Percentiles rank a stretch among this genome's conserved stretches.
Evolutionary conservation across 1,139 yeast species (phyloP).

Genomic region (Eremothecium gossypii): DNA sequence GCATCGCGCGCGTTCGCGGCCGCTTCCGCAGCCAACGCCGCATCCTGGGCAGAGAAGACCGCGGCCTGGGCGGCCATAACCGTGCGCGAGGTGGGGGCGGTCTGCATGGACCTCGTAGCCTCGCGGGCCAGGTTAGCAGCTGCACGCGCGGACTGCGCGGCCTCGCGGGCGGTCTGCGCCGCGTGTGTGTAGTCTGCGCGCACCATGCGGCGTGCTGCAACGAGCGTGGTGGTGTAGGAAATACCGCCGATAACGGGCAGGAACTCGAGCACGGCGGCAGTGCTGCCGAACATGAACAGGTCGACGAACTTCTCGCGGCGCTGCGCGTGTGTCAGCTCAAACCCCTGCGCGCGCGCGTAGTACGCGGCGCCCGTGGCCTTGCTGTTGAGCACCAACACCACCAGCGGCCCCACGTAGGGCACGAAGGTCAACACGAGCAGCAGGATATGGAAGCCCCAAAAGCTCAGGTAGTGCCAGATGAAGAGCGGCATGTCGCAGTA

Average conservation of each 20-base stretch:
- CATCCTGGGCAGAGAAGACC: background rate
- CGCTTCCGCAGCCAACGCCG: no score
- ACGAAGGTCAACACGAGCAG: background rate
- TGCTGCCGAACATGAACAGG: conserved; percentile 3
- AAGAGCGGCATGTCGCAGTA: background rate
- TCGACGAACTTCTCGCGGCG: background rate
- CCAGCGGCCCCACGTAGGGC: conserved; percentile 2
- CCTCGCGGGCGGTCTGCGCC: background rate
- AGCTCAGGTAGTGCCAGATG: conserved; percentile 1
- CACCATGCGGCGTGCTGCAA: conserved; percentile 1
- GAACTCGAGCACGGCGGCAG: background rate
- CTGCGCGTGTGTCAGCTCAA: background rate
- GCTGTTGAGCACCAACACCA: conserved; percentile 1
- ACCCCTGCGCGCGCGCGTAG: conserved; percentile 1
- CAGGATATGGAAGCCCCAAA: conserved; percentile 1
- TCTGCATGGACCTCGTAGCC: no score
- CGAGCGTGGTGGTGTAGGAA: conserved; percentile 2
- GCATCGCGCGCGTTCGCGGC: no score
- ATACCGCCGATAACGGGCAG: conserved; percentile 2
- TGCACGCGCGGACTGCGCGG: background rate
- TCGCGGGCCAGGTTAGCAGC: background rate
- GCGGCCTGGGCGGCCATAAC: background rate
- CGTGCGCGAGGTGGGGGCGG: no score
- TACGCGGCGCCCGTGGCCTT: background rate
- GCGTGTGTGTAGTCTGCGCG: background rate